A percentile compares a stretch with the other conserved stretches of the same genome.
Evolutionary conservation across 2,329 filamentous ascomycete genomes (phyloP).

Genomic region (Cercospora canescens): DNA sequence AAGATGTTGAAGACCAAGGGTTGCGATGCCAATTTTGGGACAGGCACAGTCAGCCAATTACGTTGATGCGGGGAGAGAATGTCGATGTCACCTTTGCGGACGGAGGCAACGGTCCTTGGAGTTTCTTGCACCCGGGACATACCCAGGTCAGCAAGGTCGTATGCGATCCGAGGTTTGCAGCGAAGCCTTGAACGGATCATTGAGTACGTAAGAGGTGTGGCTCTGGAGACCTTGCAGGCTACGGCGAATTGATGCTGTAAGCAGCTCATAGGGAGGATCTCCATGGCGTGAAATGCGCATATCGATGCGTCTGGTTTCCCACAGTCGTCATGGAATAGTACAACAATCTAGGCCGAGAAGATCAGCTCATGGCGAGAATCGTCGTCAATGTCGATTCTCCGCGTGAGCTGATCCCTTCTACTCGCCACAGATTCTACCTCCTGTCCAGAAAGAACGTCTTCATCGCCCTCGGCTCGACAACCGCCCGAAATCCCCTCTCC

Average conservation of each 20-base stretch:
- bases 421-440: background rate
- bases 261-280: too few relatives aligned
- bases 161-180: slow-evolving; percentile 5
- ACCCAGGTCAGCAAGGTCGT: slow-evolving; percentile 16
- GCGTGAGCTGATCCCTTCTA: too few relatives aligned
- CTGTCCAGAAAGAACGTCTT: background rate
- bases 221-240: too few relatives aligned
- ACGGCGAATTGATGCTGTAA: too few relatives aligned
- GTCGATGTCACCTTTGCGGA: slow-evolving; percentile 18
- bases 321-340: too few relatives aligned
- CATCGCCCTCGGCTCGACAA: background rate
- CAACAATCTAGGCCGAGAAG: too few relatives aligned
- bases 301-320: too few relatives aligned
- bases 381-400: background rate
- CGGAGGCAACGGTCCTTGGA: slow-evolving; percentile 14
- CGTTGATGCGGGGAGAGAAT: slow-evolving; percentile 11
- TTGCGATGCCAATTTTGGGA: slow-evolving; percentile 20
- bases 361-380: background rate
- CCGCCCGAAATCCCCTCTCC: background rate
- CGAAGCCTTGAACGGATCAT: background rate
- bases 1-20: slow-evolving; percentile 10
- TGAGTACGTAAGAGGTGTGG: background rate
- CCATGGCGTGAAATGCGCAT: too few relatives aligned
- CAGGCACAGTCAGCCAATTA: slow-evolving; percentile 4
- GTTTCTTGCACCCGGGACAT: slow-evolving; percentile 10